Conservation (phyloP, 768 basidiomycete species). For the Leccinum subgranulosum region DNA sequence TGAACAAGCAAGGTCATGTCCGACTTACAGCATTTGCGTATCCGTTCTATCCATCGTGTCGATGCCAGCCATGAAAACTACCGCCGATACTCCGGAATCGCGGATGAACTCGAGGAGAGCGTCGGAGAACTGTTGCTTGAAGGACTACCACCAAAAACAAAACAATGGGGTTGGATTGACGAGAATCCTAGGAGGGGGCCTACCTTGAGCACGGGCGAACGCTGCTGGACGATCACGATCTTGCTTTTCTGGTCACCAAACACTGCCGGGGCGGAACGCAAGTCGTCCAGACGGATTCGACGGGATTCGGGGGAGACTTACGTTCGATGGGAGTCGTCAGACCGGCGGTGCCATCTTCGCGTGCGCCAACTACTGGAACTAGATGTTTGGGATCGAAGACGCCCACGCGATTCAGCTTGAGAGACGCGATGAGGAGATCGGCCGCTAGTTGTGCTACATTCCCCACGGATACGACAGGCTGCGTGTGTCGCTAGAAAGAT, state of each 20-base stretch:
- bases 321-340: conserved; percentile 76
- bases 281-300: conserved; percentile 1
- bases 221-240: conserved; percentile 70
- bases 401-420: conserved; percentile 59
- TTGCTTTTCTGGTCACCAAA: conserved; percentile 51
- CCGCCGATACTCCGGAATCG: conserved; percentile 44
- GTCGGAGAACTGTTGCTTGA: conserved; percentile 65
- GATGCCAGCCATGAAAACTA: conserved; percentile 71
- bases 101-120: conserved; percentile 56
- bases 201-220: conserved; percentile 79
- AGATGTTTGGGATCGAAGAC: conserved; percentile 59
- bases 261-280: conserved; percentile 39
- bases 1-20: not conserved
- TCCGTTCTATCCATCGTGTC: conserved; percentile 73
- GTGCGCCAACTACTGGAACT: conserved; percentile 69
- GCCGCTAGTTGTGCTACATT: conserved; percentile 79
- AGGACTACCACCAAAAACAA: conserved; percentile 39
- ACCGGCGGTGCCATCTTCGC: conserved; percentile 58
- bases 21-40: conserved; percentile 68
- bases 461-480: conserved; percentile 77
- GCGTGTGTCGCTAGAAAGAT: conserved; percentile 8
- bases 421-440: conserved; percentile 69
- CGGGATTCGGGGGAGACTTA: conserved; percentile 35
- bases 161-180: not conserved
- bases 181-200: conserved; percentile 7